A percentile compares a stretch with the other conserved stretches of the same genome.
Evolutionary conservation across 768 basidiomycete species (phyloP).

Genomic region (Naganishia onofrii): DNA sequence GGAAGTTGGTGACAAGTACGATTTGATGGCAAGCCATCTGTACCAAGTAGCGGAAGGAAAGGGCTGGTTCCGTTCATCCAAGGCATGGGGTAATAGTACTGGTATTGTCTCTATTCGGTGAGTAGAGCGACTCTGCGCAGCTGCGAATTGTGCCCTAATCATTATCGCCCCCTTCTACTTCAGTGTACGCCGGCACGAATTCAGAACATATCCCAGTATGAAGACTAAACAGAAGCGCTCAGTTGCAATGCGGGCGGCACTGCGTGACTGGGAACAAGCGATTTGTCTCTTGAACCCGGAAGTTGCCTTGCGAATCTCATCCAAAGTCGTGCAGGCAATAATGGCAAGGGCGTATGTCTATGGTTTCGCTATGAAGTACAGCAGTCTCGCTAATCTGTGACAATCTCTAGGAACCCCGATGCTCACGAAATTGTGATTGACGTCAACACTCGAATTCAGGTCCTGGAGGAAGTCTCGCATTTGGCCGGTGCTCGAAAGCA

Average conservation of each 20-base stretch:
- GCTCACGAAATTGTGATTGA: conserved; percentile 57
- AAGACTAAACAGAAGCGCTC: conserved; percentile 38
- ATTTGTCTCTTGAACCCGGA: conserved; percentile 40
- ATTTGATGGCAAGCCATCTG: conserved; percentile 14
- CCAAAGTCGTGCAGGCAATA: conserved; percentile 48
- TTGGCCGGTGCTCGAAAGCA: conserved; percentile 81
- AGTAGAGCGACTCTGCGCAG: background rate
- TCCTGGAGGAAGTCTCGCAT: conserved; percentile 72
- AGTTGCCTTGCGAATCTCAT: conserved; percentile 47
- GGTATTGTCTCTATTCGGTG: conserved; percentile 20
- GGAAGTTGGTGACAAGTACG: conserved; percentile 14
- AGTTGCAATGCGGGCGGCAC: conserved; percentile 16
- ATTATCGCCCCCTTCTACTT: background rate
- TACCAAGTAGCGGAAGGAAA: conserved; percentile 20
- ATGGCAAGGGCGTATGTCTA: conserved; percentile 45
- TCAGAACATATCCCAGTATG: conserved; percentile 40
- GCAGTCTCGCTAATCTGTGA: background rate
- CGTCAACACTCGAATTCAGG: conserved; percentile 76
- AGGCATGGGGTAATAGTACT: conserved; percentile 16
- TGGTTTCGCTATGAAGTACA: background rate
- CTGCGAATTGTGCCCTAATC: background rate
- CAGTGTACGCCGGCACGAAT: conserved; percentile 22
- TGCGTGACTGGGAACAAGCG: conserved; percentile 45
- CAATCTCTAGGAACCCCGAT: background rate
- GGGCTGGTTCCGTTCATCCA: conserved; percentile 16